phyloP scores from a whole-genome alignment of 768 basidiomycete species.

The Hebeloma cylindrosporum region DNA sequence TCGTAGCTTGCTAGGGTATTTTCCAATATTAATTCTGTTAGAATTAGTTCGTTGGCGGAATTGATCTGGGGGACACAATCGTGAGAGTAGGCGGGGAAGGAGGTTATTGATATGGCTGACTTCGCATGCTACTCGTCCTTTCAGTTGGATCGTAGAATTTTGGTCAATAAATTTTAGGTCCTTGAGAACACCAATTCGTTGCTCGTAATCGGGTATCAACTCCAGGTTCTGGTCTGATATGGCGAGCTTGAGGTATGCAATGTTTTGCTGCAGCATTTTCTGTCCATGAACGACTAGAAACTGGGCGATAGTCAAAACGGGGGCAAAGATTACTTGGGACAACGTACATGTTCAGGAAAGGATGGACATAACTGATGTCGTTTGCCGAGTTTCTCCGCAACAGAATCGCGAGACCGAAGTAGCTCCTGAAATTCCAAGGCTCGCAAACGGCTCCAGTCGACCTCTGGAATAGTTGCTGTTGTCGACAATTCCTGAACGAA shows the following conservation, averaged over 20 bases:
- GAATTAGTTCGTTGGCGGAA: conserved; percentile 93
- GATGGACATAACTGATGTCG: conserved; percentile 61
- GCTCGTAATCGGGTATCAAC: conserved; percentile 95
- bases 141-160: conserved; percentile 91
- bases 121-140: conserved; percentile 98
- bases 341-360: conserved; percentile 71
- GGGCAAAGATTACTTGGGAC: background rate
- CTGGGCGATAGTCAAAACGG: conserved; percentile 39
- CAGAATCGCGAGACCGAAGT: conserved; percentile 55
- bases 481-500: conserved; percentile 59
- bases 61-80: conserved; percentile 68
- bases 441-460: conserved; percentile 81
- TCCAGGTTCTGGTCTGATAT: conserved; percentile 97
- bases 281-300: conserved; percentile 75
- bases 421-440: conserved; percentile 91
- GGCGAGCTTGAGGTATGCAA: conserved; percentile 75
- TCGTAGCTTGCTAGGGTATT: conserved; percentile 90
- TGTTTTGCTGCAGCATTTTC: conserved; percentile 70
- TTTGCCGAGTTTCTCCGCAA: conserved; percentile 43
- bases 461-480: conserved; percentile 58
- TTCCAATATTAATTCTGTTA: conserved; percentile 96
- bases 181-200: conserved; percentile 86
- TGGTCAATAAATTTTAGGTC: conserved; percentile 94
- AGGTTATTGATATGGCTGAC: conserved; percentile 41
- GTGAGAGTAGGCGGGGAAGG: background rate